Evolutionary conservation across 2,329 filamentous ascomycete genomes (phyloP).

Genomic region (Beauveria sp.): DNA sequence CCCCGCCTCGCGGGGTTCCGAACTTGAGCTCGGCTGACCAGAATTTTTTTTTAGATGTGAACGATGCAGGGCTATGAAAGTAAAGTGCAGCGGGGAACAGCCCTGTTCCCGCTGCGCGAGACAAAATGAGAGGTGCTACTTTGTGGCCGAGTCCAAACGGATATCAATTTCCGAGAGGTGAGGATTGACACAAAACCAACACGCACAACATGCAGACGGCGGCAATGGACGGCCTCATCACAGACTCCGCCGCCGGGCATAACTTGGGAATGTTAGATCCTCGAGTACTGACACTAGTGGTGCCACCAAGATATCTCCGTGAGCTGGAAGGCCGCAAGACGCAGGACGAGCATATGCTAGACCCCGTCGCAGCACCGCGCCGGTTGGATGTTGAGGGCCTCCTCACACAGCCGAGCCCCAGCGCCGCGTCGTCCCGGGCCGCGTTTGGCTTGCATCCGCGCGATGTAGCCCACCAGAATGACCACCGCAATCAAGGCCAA

Average conservation of each 20-base stretch:
- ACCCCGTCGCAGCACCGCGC: slow-evolving; percentile 9
- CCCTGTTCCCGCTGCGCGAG: slow-evolving; percentile 17
- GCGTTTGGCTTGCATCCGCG: slow-evolving; percentile 8
- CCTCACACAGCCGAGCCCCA: slow-evolving; percentile 4
- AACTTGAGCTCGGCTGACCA: slow-evolving; percentile 4
- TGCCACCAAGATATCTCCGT: slow-evolving; percentile 8
- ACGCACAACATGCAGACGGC: neutral
- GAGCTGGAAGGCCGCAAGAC: slow-evolving; percentile 10
- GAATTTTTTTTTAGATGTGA: slow-evolving; percentile 24
- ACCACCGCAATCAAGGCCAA: neutral
- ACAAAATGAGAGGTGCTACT: slow-evolving; percentile 17
- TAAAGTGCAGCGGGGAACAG: slow-evolving; percentile 18
- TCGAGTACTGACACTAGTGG: neutral
- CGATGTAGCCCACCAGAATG: slow-evolving; percentile 8
- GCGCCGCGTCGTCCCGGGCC: neutral
- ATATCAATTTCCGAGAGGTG: slow-evolving; percentile 18
- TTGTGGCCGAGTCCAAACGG: slow-evolving; percentile 16
- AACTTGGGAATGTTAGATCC: neutral
- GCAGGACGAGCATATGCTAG: neutral
- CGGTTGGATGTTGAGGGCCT: slow-evolving; percentile 6
- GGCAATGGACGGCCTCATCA: neutral
- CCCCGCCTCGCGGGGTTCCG: neutral
- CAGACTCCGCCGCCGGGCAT: neutral
- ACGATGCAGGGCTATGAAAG: slow-evolving; percentile 18
- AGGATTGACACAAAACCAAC: neutral